These are phyloP conservation scores for Hypoxylon sp. DNA, from an alignment of 2,329 filamentous ascomycete species.

Conservation along the genomic window DNA sequence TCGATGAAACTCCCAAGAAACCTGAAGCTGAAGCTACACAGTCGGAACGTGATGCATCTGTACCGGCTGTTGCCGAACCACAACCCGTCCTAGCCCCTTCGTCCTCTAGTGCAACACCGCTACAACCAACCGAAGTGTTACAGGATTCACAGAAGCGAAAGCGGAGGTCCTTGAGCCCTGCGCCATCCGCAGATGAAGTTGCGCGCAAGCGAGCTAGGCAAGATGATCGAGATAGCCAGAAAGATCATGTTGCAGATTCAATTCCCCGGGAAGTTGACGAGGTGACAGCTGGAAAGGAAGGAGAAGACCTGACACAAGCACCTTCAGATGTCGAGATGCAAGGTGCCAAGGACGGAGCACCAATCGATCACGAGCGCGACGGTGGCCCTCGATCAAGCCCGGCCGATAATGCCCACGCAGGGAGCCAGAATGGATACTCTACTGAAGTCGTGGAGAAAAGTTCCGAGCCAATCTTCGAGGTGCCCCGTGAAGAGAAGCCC, in stretches of 20 bases:
- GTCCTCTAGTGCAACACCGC: slow-evolving; percentile 44
- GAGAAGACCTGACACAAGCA: slow-evolving; percentile 13
- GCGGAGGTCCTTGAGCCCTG: slow-evolving; percentile 74
- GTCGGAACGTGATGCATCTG: slow-evolving; percentile 40
- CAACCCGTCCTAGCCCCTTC: slow-evolving; percentile 25
- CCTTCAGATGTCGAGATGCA: slow-evolving; percentile 42
- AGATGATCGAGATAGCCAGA: slow-evolving; percentile 51
- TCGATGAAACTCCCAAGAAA: slow-evolving; percentile 23
- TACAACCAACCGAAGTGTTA: slow-evolving; percentile 50
- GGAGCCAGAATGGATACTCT: slow-evolving; percentile 28
- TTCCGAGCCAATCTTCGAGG: slow-evolving; percentile 34
- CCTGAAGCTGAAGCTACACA: slow-evolving; percentile 39
- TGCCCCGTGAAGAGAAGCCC: slow-evolving; percentile 42
- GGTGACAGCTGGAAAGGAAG: slow-evolving; percentile 6
- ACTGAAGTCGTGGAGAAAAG: slow-evolving; percentile 41
- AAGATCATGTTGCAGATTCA: slow-evolving; percentile 23
- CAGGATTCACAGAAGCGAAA: slow-evolving; percentile 76
- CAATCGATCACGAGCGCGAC: slow-evolving; percentile 25
- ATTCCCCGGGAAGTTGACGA: slow-evolving; percentile 25
- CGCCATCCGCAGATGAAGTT: slow-evolving; percentile 67
- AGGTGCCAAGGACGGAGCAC: slow-evolving; percentile 20
- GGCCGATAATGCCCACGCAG: slow-evolving; percentile 15
- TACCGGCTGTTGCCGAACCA: slow-evolving; percentile 44
- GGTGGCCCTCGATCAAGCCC: slow-evolving; percentile 4
- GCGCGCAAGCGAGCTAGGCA: slow-evolving; percentile 70